Conservation (phyloP, 169 alveolate genomes). For the Cryptosporidium muris region DNA sequence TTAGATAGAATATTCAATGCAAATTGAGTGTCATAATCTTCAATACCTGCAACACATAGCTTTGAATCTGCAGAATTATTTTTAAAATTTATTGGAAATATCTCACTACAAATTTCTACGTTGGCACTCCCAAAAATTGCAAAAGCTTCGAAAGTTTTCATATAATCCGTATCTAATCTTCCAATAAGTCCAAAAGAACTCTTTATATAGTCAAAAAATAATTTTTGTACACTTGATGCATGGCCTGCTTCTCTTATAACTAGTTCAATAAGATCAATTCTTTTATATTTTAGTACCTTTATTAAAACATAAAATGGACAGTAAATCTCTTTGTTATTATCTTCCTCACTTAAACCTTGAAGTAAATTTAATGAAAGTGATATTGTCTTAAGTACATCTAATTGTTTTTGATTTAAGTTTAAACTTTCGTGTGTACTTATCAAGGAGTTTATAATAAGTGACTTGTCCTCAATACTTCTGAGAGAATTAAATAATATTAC, state of each 20-base stretch:
- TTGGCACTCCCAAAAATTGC: constrained; percentile 64
- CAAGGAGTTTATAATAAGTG: neutral
- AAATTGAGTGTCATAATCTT: constrained; percentile 6
- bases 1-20: constrained; percentile 17
- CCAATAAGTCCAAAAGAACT: constrained; percentile 40
- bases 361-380: constrained; percentile 14
- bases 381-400: constrained; percentile 26
- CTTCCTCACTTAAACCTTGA: neutral
- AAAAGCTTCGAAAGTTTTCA: constrained; percentile 4
- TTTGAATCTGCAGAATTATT: neutral
- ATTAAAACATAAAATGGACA: constrained; percentile 40
- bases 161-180: neutral
- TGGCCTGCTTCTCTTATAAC: constrained; percentile 25
- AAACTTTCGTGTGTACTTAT: constrained; percentile 1
- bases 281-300: constrained; percentile 2
- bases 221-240: constrained; percentile 1
- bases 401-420: neutral
- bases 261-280: neutral
- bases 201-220: constrained; percentile 17
- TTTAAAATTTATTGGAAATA: constrained; percentile 10
- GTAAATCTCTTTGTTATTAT: neutral
- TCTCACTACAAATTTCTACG: constrained; percentile 4
- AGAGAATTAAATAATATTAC: constrained; percentile 2
- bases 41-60: neutral
- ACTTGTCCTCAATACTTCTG: constrained; percentile 6